Base-by-base conservation (phyloP, 768 basidiomycete species). In the Russula sp. region DNA sequence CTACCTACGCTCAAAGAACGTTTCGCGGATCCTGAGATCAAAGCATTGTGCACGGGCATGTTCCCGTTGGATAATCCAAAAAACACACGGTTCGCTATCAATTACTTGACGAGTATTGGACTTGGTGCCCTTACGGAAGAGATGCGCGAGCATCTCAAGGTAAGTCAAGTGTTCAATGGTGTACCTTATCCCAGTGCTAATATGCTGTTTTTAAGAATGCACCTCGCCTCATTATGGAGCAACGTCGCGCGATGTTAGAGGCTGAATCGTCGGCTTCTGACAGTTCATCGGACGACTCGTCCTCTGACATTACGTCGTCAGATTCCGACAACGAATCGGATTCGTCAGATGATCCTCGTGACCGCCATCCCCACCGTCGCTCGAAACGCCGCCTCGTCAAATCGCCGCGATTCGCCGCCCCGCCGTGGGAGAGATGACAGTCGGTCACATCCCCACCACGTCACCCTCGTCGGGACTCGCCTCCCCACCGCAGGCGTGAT, bases 41-140 rank as follows among this genome's bases (percentile, higher is more conserved):
- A 79, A 73, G 76, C 79, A 30, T 84, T 84, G 2, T 92, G 89
- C 73, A 80, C 78, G 51, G 85, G 85, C 48, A 91, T 99, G 88
- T 98, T 98, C 86, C 97, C 97, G 0, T 83, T 88, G 77, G 95
- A 98, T 75, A 86, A 94, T 64, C 97, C 97, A 0, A 97, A 96
- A 77, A 90, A 98, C 72, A 98, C 97, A 0, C 83, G 97, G 59
- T 94, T 95, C 73, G 84, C 93, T 3, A 96, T 96, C 85, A 97
- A 97, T 74, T 98, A 98, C 78, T 97, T 98, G 74, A 99, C 97
- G 7, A 93, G 90, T 70, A 87, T 99, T 69, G 93, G 93, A 0
- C 72, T 98, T 64, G 97, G 97, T 61, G 81, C 83, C 26, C 74
- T 98, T 65, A 99, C 97, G 1, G 95, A 98, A 75, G 90, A 90